phyloP scores from a whole-genome alignment of 768 basidiomycete species.

The Leccinum longicurvipes region DNA sequence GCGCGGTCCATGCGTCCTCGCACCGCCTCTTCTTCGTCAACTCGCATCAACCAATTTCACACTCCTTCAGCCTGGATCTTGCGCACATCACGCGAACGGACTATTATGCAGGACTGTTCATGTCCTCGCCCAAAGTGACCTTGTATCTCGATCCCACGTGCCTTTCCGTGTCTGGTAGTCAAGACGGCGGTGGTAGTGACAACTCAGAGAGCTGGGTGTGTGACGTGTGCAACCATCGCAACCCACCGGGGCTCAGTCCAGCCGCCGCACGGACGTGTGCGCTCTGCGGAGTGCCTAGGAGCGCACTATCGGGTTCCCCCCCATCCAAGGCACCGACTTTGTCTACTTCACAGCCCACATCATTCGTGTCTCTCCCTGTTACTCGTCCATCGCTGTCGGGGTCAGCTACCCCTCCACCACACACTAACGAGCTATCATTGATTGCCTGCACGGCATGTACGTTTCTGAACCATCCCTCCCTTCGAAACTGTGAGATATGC shows the following conservation, averaged over 20 bases:
- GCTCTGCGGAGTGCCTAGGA: slow-evolving; percentile 78
- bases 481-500: slow-evolving; percentile 83
- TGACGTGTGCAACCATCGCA: slow-evolving; percentile 82
- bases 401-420: slow-evolving; percentile 20
- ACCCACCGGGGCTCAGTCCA: slow-evolving; percentile 73
- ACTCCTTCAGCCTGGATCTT: slow-evolving; percentile 71
- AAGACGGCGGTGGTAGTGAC: slow-evolving; percentile 30
- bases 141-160: slow-evolving; percentile 50
- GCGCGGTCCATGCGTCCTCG: slow-evolving; percentile 69
- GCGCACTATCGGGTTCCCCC: slow-evolving; percentile 29
- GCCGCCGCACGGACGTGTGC: slow-evolving; percentile 65
- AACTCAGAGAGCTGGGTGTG: slow-evolving; percentile 72
- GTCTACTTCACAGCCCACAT: slow-evolving; percentile 38
- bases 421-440: slow-evolving; percentile 25
- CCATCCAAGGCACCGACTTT: slow-evolving; percentile 33
- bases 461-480: slow-evolving; percentile 80
- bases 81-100: slow-evolving; percentile 71
- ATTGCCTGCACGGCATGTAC: slow-evolving; percentile 86
- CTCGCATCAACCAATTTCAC: slow-evolving; percentile 39
- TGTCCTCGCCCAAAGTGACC: slow-evolving; percentile 86
- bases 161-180: slow-evolving; percentile 23
- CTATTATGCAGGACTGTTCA: slow-evolving; percentile 86
- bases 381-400: slow-evolving; percentile 17
- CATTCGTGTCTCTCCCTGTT: slow-evolving; percentile 33
- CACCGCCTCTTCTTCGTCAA: slow-evolving; percentile 87